Conservation (phyloP, 768 basidiomycete species). For the Tulasnella sp. region DNA sequence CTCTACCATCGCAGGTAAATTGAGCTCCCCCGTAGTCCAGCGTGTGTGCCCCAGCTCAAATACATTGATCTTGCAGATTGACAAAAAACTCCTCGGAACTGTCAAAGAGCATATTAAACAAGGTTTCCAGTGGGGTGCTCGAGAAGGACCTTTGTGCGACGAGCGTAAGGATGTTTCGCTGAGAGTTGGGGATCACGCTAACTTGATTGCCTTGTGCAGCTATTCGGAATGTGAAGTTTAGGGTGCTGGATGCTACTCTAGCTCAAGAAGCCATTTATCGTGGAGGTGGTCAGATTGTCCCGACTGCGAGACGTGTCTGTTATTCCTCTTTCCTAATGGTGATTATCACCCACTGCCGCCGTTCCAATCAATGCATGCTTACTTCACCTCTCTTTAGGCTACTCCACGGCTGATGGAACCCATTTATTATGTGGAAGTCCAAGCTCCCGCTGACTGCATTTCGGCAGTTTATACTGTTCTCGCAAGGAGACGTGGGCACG, state of each 20-base stretch:
- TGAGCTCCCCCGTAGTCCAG: neutral
- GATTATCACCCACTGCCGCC: slow-evolving; percentile 30
- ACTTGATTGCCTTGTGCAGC: slow-evolving; percentile 36
- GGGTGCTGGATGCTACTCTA: slow-evolving; percentile 80
- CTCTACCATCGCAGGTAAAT: slow-evolving; percentile 77
- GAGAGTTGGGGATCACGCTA: neutral
- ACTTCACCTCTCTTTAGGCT: slow-evolving; percentile 39
- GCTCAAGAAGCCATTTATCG: slow-evolving; percentile 96
- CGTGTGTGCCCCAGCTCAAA: neutral
- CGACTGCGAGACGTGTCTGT: slow-evolving; percentile 95
- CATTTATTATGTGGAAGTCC: slow-evolving; percentile 98
- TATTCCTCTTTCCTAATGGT: slow-evolving; percentile 99
- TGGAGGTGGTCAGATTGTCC: slow-evolving; percentile 96
- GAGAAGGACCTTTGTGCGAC: slow-evolving; percentile 95
- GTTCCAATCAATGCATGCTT: slow-evolving; percentile 1
- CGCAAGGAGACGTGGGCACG: slow-evolving; percentile 96
- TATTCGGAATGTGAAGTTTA: slow-evolving; percentile 97
- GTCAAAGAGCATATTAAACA: slow-evolving; percentile 96
- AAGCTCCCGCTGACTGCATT: slow-evolving; percentile 96
- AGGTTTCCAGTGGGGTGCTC: slow-evolving; percentile 98
- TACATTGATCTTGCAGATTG: slow-evolving; percentile 40
- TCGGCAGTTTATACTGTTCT: slow-evolving; percentile 98
- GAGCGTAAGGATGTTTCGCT: slow-evolving; percentile 60
- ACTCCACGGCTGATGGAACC: slow-evolving; percentile 94
- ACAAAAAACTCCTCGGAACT: slow-evolving; percentile 79